Base-by-base conservation (phyloP, 2,329 filamentous ascomycete genomes). In the Neopestalotiopsis sp. region DNA sequence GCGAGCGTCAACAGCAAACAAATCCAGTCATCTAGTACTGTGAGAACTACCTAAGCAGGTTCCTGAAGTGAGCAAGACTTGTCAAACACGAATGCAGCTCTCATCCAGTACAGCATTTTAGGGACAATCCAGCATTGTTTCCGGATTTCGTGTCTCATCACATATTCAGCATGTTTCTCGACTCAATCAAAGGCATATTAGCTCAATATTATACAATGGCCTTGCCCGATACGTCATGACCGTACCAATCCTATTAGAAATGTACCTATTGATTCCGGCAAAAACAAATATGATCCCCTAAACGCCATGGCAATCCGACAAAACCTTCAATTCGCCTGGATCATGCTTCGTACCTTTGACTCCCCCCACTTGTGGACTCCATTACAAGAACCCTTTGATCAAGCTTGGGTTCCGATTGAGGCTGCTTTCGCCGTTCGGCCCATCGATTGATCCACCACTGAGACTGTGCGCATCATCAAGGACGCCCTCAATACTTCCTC, bases 341-440 rank as follows among this genome's bases (percentile, higher is more conserved):
- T 12, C 63, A 45, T 30, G 28, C 14, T 24, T 65, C 38, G 34
- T 38, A 20, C 6, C 61, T 38, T 63, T 38, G 9, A 12, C 17
- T 67, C 32, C 28, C 17, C 34, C 40, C 9, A 34, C 45, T 42
- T 20, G 5, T 30, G n/a, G 45, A 49, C 24, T 32, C 24, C 45
- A 45, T 82, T 75, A 94, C 80, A 94, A 82, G 77, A 94, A 94
- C n/a, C 92, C 92, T 81, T 94, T 94, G 61, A 90, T 94, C 79
- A 93, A 83, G 79, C 92, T 94, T 68, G 89, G 87, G 74, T 85
- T 84, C 76, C 89, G 85, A 71, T 83, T 86, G 80, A 91, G 81
- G 79, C 89, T 91, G 79, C 87, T 89, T 82, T 92, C 92, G 75
- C 91, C 84, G 79, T 87, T 87, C 17, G 89, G 90, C 65, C 90